Base-by-base conservation (phyloP, 1,284 basidiomycete species). In the Cryptococcus sp. region DNA sequence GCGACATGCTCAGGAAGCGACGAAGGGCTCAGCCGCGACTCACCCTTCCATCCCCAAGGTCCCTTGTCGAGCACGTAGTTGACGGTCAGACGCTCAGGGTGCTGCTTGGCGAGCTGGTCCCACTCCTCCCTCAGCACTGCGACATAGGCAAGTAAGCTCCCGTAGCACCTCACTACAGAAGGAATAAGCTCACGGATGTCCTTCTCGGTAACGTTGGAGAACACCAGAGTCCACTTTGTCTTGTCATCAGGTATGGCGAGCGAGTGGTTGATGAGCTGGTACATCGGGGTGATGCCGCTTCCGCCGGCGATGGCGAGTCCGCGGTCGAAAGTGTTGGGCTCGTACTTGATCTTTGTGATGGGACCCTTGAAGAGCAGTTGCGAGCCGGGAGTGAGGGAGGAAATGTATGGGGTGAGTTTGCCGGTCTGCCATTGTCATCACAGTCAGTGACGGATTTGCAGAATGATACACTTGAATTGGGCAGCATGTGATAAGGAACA, bases 151-250 rank as follows among this genome's bases (percentile, higher is more conserved):
- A 6, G 20, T 31, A 20, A 44, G 23, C 16, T 11, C 19, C 8
- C 31, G 41, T 8, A 13, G 6, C 1, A 42, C 16, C 47, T 11
- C 15, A 13, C 38, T 19, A 40, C 44, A n/a, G 17, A 38, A 15
- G 49, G 17, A 47, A 31, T 20, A 19, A 15, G 63, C 72, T 64
- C 52, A 76, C 74, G 86, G 68, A 99, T 95, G 77, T 98, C 95
- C 63, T 85, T 82, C 75, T 93, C 90, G n/a, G 88, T 85, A 53
- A 91, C 84, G 80, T 98, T 98, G 47, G 90, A 87, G 80, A 90
- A 98, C 70, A 99, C 80, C 57, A 98, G 83, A 51, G 89, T 96
- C 80, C 91, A 95, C 76, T 94, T 93, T 65, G 96, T 98, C 82
- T 89, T 93, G 86, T 99, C 97, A 68, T 89, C 86, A 1, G 82